These are phyloP conservation scores for Jatropha multifida DNA, from an alignment of 441 rosid species.

Conservation along the genomic window DNA sequence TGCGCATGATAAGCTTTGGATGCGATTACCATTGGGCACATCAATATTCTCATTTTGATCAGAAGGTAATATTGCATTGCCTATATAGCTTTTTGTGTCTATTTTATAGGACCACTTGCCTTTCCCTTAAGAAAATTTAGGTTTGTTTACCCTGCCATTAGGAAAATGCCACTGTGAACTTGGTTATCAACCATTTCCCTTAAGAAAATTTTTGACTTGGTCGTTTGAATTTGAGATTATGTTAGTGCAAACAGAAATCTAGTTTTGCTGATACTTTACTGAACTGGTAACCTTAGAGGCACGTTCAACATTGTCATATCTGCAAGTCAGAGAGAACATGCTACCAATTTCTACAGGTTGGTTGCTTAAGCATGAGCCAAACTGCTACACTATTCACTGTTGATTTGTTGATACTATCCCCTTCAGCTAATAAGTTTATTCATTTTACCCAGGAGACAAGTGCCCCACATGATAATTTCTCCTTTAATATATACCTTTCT, in stretches of 20 bases:
- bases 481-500: constrained; percentile 62
- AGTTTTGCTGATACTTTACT: constrained; percentile 21
- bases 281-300: constrained; percentile 49
- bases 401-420: constrained; percentile 11
- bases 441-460: constrained; percentile 58
- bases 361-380: constrained; percentile 9
- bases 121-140: neutral
- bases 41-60: constrained; percentile 62
- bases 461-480: constrained; percentile 36
- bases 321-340: constrained; percentile 64
- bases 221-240: constrained; percentile 1
- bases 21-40: constrained; percentile 80
- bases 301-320: constrained; percentile 48
- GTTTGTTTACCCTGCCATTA: neutral
- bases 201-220: too few relatives aligned
- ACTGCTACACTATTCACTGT: constrained; percentile 7
- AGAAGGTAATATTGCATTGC: constrained; percentile 46
- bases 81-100: neutral
- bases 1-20: constrained; percentile 98
- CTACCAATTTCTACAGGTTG: constrained; percentile 58
- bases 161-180: neutral
- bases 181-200: neutral
- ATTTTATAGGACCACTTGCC: neutral
- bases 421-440: constrained; percentile 22
- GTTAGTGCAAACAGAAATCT: neutral